Percentiles rank a stretch among this genome's conserved stretches.
Conservation (phyloP, 2,329 filamentous ascomycete genomes). For the Microdochium nivale region DNA sequence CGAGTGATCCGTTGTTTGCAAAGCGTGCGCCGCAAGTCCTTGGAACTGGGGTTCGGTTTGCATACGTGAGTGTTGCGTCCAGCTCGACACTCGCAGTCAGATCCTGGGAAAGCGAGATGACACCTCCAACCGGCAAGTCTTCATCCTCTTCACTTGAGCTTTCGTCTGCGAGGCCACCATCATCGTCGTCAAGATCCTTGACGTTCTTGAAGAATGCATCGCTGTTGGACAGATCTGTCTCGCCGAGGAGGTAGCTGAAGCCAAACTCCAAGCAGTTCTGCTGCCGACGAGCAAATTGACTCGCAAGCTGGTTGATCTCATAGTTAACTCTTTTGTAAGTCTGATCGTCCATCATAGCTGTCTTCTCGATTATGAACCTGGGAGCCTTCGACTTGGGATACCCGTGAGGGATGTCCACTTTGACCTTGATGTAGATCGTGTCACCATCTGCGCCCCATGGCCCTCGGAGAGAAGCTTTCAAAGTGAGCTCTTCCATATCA, state of each 20-base stretch:
- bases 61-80: slow-evolving; percentile 42
- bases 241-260: slow-evolving; percentile 55
- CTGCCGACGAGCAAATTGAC: slow-evolving; percentile 44
- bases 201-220: slow-evolving; percentile 56
- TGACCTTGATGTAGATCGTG: slow-evolving; percentile 53
- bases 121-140: slow-evolving; percentile 41
- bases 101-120: slow-evolving; percentile 54
- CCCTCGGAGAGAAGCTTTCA: slow-evolving; percentile 54
- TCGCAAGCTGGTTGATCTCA: slow-evolving; percentile 48
- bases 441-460: slow-evolving; percentile 52
- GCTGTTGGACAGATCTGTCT: slow-evolving; percentile 51
- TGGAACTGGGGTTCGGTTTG: slow-evolving; percentile 43
- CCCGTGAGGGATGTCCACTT: slow-evolving; percentile 47
- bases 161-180: slow-evolving; percentile 55
- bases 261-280: slow-evolving; percentile 55
- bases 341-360: slow-evolving; percentile 50
- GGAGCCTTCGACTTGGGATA: slow-evolving; percentile 52
- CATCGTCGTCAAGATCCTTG: slow-evolving; percentile 50
- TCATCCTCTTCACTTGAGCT: slow-evolving; percentile 83
- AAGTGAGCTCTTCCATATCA: slow-evolving; percentile 50
- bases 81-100: slow-evolving; percentile 44
- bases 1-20: slow-evolving; percentile 51
- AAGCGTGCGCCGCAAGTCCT: slow-evolving; percentile 53
- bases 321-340: slow-evolving; percentile 42
- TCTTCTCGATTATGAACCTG: slow-evolving; percentile 52